Conservation (phyloP, 2,329 filamentous ascomycete genomes). For the Hyphodiscus sp. region DNA sequence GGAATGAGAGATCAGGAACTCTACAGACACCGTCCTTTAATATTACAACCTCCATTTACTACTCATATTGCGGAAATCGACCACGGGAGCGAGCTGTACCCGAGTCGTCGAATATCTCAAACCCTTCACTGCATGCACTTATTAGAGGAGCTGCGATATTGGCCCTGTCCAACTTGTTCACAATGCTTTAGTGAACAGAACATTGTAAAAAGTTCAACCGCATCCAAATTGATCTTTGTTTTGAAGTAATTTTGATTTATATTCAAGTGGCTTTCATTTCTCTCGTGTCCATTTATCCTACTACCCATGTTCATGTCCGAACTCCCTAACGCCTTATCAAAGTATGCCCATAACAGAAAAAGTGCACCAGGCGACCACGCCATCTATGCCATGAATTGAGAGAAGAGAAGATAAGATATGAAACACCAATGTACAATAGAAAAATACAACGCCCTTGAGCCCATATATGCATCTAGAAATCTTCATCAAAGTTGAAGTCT, state of each 20-base stretch:
- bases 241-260: not conserved
- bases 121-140: too few relatives aligned
- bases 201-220: too few relatives aligned
- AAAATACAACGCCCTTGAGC: constrained; percentile 15
- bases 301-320: constrained; percentile 13
- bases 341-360: constrained; percentile 13
- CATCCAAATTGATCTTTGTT: not conserved
- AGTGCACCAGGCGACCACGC: constrained; percentile 23
- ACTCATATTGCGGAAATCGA: too few relatives aligned
- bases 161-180: too few relatives aligned
- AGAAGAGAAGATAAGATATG: constrained; percentile 15
- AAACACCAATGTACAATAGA: constrained; percentile 18
- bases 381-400: constrained; percentile 25
- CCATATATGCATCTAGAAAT: constrained; percentile 63
- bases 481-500: constrained; percentile 91
- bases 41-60: too few relatives aligned
- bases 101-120: too few relatives aligned
- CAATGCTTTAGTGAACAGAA: too few relatives aligned
- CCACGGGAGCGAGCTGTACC: too few relatives aligned
- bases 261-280: not conserved
- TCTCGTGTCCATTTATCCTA: constrained; percentile 5
- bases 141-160: too few relatives aligned
- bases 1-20: too few relatives aligned
- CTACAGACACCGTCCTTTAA: too few relatives aligned
- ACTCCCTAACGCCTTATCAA: constrained; percentile 23